phyloP scores from a whole-genome alignment of 257 asterid species.

The Solanum neorickii region DNA sequence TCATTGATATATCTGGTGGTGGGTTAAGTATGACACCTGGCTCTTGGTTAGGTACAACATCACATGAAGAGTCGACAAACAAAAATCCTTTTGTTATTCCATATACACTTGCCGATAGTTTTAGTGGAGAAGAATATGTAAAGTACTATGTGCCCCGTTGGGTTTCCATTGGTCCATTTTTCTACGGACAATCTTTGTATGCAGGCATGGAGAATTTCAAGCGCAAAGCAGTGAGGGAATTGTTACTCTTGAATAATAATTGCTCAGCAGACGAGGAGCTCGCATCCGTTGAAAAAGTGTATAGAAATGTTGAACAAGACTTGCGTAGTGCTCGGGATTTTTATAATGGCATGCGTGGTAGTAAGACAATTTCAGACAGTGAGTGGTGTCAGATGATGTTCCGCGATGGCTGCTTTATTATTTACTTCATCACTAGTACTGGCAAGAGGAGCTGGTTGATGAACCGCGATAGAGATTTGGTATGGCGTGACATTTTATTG shows the following conservation, averaged over 20 bases:
- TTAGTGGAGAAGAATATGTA: rapidly evolving
- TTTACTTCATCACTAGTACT: not conserved
- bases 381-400: not conserved
- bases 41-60: not conserved
- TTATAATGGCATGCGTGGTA: too few species aligned
- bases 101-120: rapidly evolving
- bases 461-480: not conserved
- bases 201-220: not conserved
- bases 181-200: not conserved
- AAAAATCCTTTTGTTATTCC: not conserved
- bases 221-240: not conserved
- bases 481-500: not conserved
- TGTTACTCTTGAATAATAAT: too few species aligned
- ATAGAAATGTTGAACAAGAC: not conserved
- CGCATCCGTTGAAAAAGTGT: not conserved
- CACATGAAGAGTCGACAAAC: not conserved
- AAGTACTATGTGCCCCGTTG: not conserved
- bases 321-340: not conserved
- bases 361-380: not conserved
- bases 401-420: not conserved
- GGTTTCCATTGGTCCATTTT: not conserved
- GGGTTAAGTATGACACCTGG: too few species aligned
- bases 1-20: not conserved
- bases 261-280: too few species aligned
- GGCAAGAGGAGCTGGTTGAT: not conserved